Base-by-base conservation (phyloP, 306 rosid genomes). In the Castanea crenata region DNA sequence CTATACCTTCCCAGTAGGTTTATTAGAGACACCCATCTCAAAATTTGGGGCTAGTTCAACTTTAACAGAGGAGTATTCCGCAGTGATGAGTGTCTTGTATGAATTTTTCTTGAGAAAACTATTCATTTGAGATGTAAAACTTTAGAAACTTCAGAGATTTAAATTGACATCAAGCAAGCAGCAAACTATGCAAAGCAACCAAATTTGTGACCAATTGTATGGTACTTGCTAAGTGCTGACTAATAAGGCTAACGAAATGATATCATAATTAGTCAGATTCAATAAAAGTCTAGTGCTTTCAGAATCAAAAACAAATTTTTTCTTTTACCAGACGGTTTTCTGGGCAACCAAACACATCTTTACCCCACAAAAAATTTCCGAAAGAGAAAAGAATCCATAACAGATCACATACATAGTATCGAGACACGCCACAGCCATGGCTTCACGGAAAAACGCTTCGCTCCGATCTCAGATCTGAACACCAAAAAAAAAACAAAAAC, bases 381-480 rank as follows among this genome's bases (percentile, higher is more conserved):
- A 12, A 23, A 1, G 4, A 0, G 6, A 7, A 18, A 8, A 27
- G 14, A 62, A 62, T 5, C 20, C 1, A 16, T 5, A 64, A 64
- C 14, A 64, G 21, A 64, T 18, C 3, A 46, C 14, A 10, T 46
- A 11, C 52, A 46, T 46, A 34, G 19, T 0, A 34, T 8, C 12
- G 1, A 16, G 4, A 85, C 96, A 84, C 83, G 89, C 96, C 90
- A 93, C 88, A 81, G 92, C 90, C 97, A 93, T 93, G 80, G 89
- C 91, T 90, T 81, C 61, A 19, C 55, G 78, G 82, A 84, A 81
- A 83, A 80, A 76, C 65, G 86, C 29, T 78, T 80, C 74, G 74
- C 90, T 34, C 87, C 46, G 74, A 84, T 32, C 51, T 31, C 77
- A 81, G 96, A 92, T 88, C 94, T 89, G 90, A 69, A 34, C 71